Percentiles rank a stretch among this genome's conserved stretches.
Conservation (phyloP, 208 protist species). For the Lotmaria passim region DNA sequence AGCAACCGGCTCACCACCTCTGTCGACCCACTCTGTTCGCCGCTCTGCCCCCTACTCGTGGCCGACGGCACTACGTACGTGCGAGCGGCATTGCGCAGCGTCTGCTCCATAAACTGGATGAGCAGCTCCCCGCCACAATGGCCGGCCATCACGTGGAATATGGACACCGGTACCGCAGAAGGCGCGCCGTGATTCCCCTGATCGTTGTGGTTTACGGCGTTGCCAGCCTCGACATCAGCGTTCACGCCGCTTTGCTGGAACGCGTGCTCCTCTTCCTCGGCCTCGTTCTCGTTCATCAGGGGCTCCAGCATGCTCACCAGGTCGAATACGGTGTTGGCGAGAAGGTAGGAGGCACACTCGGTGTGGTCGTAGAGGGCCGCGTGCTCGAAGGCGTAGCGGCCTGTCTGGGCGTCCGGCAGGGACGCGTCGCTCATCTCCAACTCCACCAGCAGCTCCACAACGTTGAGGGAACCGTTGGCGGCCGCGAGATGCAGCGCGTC, state of each 20-base stretch:
- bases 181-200: not conserved
- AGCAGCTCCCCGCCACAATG: constrained; percentile 52
- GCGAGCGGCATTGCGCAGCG: constrained; percentile 26
- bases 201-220: not conserved
- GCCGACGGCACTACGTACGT: constrained; percentile 5
- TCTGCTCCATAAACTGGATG: constrained; percentile 48
- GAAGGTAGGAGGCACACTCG: constrained; percentile 57
- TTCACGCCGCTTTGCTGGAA: too few relatives aligned
- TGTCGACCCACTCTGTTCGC: constrained; percentile 13
- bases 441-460: constrained; percentile 68
- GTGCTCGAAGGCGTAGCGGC: constrained; percentile 72
- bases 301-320: constrained; percentile 13
- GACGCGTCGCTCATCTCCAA: constrained; percentile 73
- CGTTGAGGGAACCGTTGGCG: constrained; percentile 46
- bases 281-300: not conserved
- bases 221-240: not conserved
- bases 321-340: constrained; percentile 49
- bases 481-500: constrained; percentile 65
- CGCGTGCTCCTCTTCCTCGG: not conserved
- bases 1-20: constrained; percentile 43
- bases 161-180: constrained; percentile 8
- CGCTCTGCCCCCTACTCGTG: not conserved
- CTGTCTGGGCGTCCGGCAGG: constrained; percentile 23
- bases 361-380: constrained; percentile 54
- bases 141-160: constrained; percentile 51